Evolutionary conservation across 495 filamentous ascomycete genomes (phyloP), one percentile per base, ranked within the genome.

Genomic region (Tuber indicum): DNA sequence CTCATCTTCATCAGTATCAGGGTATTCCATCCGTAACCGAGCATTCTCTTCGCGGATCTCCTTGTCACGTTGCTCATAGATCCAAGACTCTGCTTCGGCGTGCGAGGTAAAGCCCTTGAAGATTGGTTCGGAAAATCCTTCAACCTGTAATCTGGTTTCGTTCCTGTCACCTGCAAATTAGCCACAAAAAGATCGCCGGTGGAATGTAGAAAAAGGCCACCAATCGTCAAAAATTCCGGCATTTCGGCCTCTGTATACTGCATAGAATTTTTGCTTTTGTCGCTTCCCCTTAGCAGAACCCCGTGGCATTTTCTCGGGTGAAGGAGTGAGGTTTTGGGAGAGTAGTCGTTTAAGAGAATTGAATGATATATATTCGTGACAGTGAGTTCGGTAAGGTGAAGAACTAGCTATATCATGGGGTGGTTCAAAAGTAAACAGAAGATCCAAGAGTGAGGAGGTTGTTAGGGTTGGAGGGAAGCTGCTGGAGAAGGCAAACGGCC

Each of bases 51-150:
- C 39, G 26, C 62, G 36, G 44, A 75, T 39, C 16, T 79, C 74
- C 71, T 71, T 32, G 43, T 45, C 21, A 41, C 66, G 45, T 45
- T 71, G 70, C 9, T 75, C 73, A n/a, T 62, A 62, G 17, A 83
- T 17, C 78, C 78, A 83, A 2, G 8, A 26, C 62, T 72, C 74
- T 21, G 82, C 82, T 66, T 77, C 46, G 16, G 12, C 14, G 45
- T 69, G 69, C 36, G 62, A 77, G 12, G 23, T 26, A 46, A 83
- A 83, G 77, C 58, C 71, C 70, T 74, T 83, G 72, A 81, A 74
- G 17, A 52, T 21, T 6, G 82, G 76, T n/a, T 73, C 79, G 4
- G 76, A 70, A 62, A 82, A 83, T 23, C 73, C 70, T 23, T 69
- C 71, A 49, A 83, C 44, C 52, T 83, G 75, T 42, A 58, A 39